These are phyloP conservation scores for Hibiscus mutabilis DNA, from an alignment of 345 rosid genomes.

Conservation along the genomic window DNA sequence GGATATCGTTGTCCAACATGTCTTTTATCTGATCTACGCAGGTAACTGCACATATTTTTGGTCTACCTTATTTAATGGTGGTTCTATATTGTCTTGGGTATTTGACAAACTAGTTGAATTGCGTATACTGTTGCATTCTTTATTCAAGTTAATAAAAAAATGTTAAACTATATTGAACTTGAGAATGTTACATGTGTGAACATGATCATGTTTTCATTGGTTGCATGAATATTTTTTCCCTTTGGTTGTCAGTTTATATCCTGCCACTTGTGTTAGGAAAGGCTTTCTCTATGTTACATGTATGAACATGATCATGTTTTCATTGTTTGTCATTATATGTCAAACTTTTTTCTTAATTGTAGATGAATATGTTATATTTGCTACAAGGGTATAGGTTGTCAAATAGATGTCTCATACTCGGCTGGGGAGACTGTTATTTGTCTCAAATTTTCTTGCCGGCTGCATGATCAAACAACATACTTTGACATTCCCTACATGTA, in stretches of 20 bases:
- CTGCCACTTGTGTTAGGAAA: not conserved
- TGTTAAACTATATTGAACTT: not conserved
- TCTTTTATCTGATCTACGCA: constrained; percentile 64
- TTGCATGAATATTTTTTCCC: not conserved
- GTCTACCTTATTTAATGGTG: not conserved
- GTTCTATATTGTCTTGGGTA: not conserved
- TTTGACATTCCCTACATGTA: not conserved
- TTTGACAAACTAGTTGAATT: not conserved
- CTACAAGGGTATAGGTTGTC: not conserved
- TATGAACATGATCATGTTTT: too few relatives aligned
- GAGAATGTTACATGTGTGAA: not conserved
- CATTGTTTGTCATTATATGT: not conserved
- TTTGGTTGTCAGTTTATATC: not conserved
- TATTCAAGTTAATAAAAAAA: not conserved
- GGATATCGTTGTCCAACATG: constrained; percentile 85
- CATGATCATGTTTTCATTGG: not conserved
- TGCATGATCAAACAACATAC: not conserved
- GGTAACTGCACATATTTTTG: constrained; percentile 33
- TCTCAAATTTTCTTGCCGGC: not conserved
- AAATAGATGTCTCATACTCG: not conserved
- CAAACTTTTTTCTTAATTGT: too few relatives aligned
- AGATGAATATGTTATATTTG: not conserved
- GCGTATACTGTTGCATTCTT: not conserved
- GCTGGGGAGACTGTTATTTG: not conserved
- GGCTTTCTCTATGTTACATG: not conserved